Evolutionary conservation across 306 rosid genomes (phyloP).

Genomic region (Hippophae tibetana): DNA sequence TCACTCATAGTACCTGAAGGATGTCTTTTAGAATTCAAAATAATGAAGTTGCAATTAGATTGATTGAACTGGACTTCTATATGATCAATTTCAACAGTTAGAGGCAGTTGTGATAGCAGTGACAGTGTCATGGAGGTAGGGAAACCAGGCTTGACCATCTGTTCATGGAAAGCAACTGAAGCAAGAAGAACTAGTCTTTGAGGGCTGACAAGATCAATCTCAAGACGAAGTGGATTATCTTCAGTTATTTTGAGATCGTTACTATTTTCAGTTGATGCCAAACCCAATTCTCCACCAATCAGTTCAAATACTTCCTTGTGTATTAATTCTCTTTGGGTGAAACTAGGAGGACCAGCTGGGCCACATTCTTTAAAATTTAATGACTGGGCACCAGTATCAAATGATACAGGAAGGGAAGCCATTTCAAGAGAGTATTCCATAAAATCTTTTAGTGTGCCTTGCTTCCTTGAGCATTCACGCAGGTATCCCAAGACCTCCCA

Average conservation of each 20-base stretch:
- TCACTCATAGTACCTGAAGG: conserved; percentile 22
- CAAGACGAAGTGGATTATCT: conserved; percentile 60
- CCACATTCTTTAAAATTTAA: conserved; percentile 48
- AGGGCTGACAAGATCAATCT: conserved; percentile 88
- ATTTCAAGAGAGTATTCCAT: conserved; percentile 92
- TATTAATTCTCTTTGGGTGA: conserved; percentile 54
- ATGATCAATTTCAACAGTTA: conserved; percentile 56
- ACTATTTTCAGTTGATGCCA: conserved; percentile 24
- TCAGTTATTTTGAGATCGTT: conserved; percentile 38
- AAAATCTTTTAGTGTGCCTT: conserved; percentile 49
- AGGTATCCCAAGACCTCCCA: conserved; percentile 91
- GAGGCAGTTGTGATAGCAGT: conserved; percentile 72
- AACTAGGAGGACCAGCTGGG: conserved; percentile 74
- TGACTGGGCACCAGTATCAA: conserved; percentile 40
- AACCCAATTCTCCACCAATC: conserved; percentile 35
- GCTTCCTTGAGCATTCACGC: conserved; percentile 75
- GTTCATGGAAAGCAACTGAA: conserved; percentile 91
- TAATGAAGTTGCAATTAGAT: conserved; percentile 61
- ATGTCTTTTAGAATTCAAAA: conserved; percentile 48
- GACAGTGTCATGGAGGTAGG: conserved; percentile 60
- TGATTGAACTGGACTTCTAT: conserved; percentile 91
- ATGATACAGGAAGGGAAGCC: conserved; percentile 81
- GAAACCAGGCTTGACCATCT: conserved; percentile 59
- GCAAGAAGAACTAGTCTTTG: conserved; percentile 85
- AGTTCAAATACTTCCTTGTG: conserved; percentile 72